phyloP scores from a whole-genome alignment of 108 stramenopile genomes.

The Conticribra guillardii region DNA sequence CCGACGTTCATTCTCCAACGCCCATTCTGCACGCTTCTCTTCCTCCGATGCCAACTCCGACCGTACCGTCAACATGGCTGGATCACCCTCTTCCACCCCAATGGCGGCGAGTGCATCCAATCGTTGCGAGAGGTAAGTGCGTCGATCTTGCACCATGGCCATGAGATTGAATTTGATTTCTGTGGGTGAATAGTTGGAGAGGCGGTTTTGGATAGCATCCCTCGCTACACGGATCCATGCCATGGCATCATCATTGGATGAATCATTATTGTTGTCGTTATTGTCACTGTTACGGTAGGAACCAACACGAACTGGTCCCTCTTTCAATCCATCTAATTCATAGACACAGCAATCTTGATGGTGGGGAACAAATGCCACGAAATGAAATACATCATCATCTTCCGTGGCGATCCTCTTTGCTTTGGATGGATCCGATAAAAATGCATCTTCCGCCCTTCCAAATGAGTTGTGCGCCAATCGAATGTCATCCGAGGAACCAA shows the following conservation, averaged over 20 bases:
- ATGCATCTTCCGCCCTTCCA: constrained; percentile 83
- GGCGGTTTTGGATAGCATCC: constrained; percentile 80
- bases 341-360: constrained; percentile 71
- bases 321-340: constrained; percentile 94
- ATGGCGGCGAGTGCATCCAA: constrained; percentile 41
- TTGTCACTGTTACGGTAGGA: constrained; percentile 18
- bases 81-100: constrained; percentile 34
- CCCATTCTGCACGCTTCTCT: constrained; percentile 76
- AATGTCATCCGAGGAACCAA: constrained; percentile 81
- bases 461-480: constrained; percentile 92
- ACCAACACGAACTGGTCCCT: constrained; percentile 88
- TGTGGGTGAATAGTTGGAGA: constrained; percentile 49
- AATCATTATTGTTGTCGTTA: constrained; percentile 19
- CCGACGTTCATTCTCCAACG: constrained; percentile 74
- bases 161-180: constrained; percentile 96
- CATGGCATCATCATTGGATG: constrained; percentile 16
- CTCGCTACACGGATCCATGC: constrained; percentile 76
- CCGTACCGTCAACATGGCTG: constrained; percentile 46
- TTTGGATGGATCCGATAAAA: constrained; percentile 68
- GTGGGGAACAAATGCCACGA: constrained; percentile 90
- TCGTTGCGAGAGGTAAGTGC: constrained; percentile 51
- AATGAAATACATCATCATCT: constrained; percentile 95
- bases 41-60: constrained; percentile 58
- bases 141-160: constrained; percentile 85
- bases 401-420: constrained; percentile 42